Conservation (phyloP, 73 alveolate genomes). For the Diophrys appendiculata region DNA sequence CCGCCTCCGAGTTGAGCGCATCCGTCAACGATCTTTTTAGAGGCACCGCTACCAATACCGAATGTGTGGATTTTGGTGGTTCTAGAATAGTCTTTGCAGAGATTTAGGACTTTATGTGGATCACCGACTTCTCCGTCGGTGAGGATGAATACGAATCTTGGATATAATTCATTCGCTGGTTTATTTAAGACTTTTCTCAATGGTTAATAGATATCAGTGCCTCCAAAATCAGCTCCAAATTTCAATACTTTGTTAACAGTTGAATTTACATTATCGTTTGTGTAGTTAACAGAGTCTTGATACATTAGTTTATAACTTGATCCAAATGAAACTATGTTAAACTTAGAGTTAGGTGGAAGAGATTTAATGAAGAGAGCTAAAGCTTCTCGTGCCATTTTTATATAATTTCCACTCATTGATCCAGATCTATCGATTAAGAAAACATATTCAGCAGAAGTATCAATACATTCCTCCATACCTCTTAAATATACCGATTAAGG, state of each 20-base stretch:
- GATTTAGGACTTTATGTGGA: constrained; percentile 40
- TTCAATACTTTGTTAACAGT: constrained; percentile 25
- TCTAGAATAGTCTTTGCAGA: constrained; percentile 37
- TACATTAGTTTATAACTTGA: constrained; percentile 1
- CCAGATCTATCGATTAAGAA: constrained; percentile 55
- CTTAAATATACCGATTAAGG: not conserved
- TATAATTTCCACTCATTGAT: constrained; percentile 45
- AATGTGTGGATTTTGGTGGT: constrained; percentile 64
- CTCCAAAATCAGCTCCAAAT: constrained; percentile 42
- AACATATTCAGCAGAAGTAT: constrained; percentile 38
- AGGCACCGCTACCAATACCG: constrained; percentile 75
- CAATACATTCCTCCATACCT: not conserved
- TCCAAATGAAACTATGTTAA: constrained; percentile 34
- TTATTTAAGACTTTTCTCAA: constrained; percentile 14
- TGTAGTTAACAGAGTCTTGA: not conserved
- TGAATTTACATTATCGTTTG: constrained; percentile 14
- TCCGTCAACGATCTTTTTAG: constrained; percentile 58
- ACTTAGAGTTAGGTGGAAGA: constrained; percentile 39
- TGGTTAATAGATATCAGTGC: constrained; percentile 46
- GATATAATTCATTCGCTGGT: not conserved
- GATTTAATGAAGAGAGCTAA: constrained; percentile 44
- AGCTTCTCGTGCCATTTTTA: constrained; percentile 52
- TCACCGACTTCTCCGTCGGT: constrained; percentile 82
- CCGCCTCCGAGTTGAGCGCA: constrained; percentile 71
- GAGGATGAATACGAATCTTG: constrained; percentile 52